Evolutionary conservation across 2,329 filamentous ascomycete genomes (phyloP).

Genomic region (Verticillium zaregamsianum): DNA sequence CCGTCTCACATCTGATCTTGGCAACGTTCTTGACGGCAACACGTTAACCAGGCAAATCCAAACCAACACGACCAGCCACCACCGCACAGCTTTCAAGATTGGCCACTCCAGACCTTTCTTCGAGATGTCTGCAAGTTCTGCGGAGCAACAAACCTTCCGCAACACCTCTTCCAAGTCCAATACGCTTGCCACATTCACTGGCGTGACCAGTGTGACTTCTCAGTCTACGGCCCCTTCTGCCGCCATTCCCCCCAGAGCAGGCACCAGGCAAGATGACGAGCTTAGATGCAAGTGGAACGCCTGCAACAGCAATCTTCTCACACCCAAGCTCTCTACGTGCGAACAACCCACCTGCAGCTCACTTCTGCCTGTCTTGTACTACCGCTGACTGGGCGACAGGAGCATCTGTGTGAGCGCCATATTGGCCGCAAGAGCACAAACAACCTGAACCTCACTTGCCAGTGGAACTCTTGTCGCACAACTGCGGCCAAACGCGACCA

Average conservation of each 20-base stretch:
- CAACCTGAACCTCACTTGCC: conserved; percentile 94
- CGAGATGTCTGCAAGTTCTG: conserved; percentile 16
- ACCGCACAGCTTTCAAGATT: too few relatives aligned
- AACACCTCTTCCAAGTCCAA: conserved; percentile 47
- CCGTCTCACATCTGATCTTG: too few relatives aligned
- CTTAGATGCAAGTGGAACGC: conserved; percentile 58
- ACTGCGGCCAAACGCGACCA: conserved; percentile 98
- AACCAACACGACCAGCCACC: too few relatives aligned
- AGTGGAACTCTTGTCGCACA: conserved; percentile 94
- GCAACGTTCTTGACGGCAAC: too few relatives aligned
- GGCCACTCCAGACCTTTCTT: too few relatives aligned
- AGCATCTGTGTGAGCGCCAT: conserved; percentile 97
- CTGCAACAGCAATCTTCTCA: conserved; percentile 55
- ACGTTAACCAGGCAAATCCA: too few relatives aligned
- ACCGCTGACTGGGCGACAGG: conserved; percentile 46
- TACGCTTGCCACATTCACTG: conserved; percentile 46
- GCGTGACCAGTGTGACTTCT: conserved; percentile 39
- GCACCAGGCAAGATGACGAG: conserved; percentile 45
- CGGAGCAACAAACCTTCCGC: conserved; percentile 24
- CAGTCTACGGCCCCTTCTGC: conserved; percentile 29
- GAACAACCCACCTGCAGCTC: too few relatives aligned
- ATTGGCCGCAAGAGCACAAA: conserved; percentile 99
- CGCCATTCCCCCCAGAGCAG: conserved; percentile 5
- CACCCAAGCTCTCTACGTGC: conserved; percentile 58
- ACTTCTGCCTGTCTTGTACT: not conserved